Percentiles rank a stretch among this genome's conserved stretches.
Evolutionary conservation across 768 basidiomycete species (phyloP).

Genomic region (Termitomyces titanicus): DNA sequence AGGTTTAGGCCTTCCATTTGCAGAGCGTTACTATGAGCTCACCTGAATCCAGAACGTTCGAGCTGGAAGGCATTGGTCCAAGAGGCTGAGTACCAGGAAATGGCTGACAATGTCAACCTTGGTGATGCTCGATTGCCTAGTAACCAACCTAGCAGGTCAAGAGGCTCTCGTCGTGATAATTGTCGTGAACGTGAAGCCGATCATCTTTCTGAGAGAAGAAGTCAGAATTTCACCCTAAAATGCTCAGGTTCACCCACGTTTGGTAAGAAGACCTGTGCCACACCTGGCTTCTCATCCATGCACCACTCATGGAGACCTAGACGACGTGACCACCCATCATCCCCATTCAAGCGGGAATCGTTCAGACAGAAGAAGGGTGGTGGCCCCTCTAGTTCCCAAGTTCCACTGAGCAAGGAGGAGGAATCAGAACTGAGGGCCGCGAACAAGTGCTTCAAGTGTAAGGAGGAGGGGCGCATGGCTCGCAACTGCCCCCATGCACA

Average conservation of each 20-base stretch:
- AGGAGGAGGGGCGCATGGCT: slow-evolving; percentile 17
- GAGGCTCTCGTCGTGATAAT: neutral
- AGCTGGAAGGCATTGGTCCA: slow-evolving; percentile 21
- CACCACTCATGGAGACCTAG: neutral
- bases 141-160: neutral
- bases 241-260: neutral
- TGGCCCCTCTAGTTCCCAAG: neutral
- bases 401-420: neutral
- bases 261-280: neutral
- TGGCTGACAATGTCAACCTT: slow-evolving; percentile 12
- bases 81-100: slow-evolving; percentile 25
- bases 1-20: slow-evolving; percentile 25
- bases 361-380: neutral
- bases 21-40: slow-evolving; percentile 21
- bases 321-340: too few relatives aligned
- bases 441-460: slow-evolving; percentile 21
- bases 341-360: neutral
- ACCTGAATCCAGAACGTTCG: slow-evolving; percentile 23
- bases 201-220: neutral
- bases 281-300: neutral
- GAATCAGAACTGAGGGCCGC: slow-evolving; percentile 14
- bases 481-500: slow-evolving; percentile 19
- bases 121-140: too few relatives aligned
- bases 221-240: neutral
- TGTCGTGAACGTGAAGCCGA: neutral